Base-by-base conservation (phyloP, 1,284 basidiomycete species). In the Ustilago vetiveriae region DNA sequence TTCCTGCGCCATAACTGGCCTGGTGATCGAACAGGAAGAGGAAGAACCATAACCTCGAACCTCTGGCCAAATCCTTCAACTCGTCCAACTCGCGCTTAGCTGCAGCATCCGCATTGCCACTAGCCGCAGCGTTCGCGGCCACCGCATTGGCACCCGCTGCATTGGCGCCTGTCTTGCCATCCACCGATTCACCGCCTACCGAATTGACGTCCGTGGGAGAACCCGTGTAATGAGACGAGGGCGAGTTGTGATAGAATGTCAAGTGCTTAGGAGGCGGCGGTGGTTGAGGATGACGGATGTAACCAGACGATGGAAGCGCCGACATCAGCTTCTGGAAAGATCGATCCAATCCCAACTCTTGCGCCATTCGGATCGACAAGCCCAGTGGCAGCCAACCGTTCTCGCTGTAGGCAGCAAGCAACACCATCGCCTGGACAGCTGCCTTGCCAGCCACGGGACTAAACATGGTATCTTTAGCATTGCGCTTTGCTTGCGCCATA, bases 361-460 rank as follows among this genome's bases (percentile, higher is more conserved):
- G 85, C 8, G 92, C 93, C 91, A 95, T 94, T 35, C 93, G 88
- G 87, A 96, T 89, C 3, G 93, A 93, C 79, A 95, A 91, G 4
- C 92, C 92, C 72, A 90, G 90, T 6, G 92, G 92, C 33, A 95
- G 85, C 93, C 93, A 95, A 0, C 92, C 92, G 69, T 92, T 93
- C 41, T 93, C 92, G 80, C 90, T 92, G 91, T 93, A 95, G 1
- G 92, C 91, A 30, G 92, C 91, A 48, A 96, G 85, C 38, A 96
- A 86, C 6, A 95, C 84, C 90, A 94, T 94, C 8, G 92, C 92
- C 87, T 94, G 92, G 23, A 95, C 92, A 30, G 92, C 93, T 83
- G 95, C 93, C 83, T 95, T 95, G 76, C 91, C 86, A 17, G 93
- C 92, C 27, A 94, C 88, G 41, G 92, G 92, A 13, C 92, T 92